phyloP scores from a whole-genome alignment of 371 early-diverging fungal species.

The Capniomyces stellatus region DNA sequence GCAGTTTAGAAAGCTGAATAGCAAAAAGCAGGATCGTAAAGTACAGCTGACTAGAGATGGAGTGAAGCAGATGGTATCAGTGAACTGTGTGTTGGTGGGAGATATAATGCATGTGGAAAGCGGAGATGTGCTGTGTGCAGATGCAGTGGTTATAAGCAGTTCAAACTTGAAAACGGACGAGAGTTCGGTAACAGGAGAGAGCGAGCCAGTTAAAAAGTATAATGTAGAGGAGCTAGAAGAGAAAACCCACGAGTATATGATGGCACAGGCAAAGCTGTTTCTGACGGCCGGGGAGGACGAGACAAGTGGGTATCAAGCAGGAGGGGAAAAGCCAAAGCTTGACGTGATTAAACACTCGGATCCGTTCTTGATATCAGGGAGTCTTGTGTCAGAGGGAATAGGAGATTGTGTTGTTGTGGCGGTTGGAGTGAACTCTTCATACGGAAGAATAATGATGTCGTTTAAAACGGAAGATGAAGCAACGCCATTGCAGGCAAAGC shows the following conservation, averaged over 20 bases:
- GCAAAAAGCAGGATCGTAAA: constrained; percentile 69
- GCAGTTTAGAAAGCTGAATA: constrained; percentile 82
- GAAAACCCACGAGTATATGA: constrained; percentile 12
- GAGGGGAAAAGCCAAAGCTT: not conserved
- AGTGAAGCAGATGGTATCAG: constrained; percentile 54
- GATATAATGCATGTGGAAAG: constrained; percentile 79
- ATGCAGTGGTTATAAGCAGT: constrained; percentile 60
- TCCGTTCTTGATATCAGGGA: constrained; percentile 80
- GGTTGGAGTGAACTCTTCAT: constrained; percentile 68
- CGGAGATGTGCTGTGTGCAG: constrained; percentile 82
- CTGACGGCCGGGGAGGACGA: not conserved
- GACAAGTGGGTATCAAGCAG: too few species aligned
- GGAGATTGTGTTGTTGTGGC: constrained; percentile 70
- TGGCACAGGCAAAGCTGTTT: constrained; percentile 12
- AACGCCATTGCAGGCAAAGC: constrained; percentile 83
- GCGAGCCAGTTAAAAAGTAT: constrained; percentile 60
- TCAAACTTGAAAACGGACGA: constrained; percentile 78
- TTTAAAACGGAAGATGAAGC: constrained; percentile 54
- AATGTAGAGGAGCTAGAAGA: constrained; percentile 15
- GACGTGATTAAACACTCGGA: constrained; percentile 27
- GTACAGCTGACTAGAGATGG: constrained; percentile 60
- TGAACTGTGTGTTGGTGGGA: constrained; percentile 70
- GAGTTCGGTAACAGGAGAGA: constrained; percentile 82
- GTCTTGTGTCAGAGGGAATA: constrained; percentile 75
- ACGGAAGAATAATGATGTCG: constrained; percentile 60